These are phyloP conservation scores for Mucor circinelloides DNA, from an alignment of 371 early-diverging fungal species.

Conservation along the genomic window DNA sequence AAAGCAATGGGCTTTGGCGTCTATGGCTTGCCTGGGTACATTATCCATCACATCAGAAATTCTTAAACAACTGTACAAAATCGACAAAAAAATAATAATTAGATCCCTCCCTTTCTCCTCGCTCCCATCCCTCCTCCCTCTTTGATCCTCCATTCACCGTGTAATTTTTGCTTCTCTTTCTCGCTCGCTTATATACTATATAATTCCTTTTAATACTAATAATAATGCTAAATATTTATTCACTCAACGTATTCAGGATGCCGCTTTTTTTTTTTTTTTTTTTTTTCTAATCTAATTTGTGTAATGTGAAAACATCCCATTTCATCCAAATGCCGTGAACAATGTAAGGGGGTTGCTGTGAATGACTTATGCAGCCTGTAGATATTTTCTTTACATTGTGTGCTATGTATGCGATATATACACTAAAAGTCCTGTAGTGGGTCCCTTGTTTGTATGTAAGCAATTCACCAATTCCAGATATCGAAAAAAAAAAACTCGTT, in stretches of 20 bases:
- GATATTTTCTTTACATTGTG: neutral
- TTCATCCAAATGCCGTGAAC: neutral
- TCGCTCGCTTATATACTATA: neutral
- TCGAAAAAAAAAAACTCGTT: neutral
- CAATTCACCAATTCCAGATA: neutral
- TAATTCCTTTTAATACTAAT: neutral
- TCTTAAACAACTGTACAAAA: constrained; percentile 6
- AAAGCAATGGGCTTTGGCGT: constrained; percentile 53
- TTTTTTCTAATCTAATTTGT: neutral
- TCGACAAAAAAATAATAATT: neutral
- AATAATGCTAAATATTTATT: neutral
- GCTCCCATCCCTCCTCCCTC: neutral
- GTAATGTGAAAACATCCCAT: neutral
- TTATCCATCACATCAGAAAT: constrained; percentile 37
- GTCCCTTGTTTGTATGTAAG: neutral
- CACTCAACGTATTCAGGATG: neutral
- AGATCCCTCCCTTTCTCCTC: neutral
- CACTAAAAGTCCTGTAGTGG: neutral
- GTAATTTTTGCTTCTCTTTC: neutral
- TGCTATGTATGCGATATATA: neutral
- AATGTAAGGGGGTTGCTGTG: neutral
- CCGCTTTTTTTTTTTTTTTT: neutral
- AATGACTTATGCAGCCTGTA: neutral
- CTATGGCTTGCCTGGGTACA: constrained; percentile 47
- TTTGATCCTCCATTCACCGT: neutral